Conservation (phyloP, 2,329 filamentous ascomycete species). For the Metarhizium guizhouense region DNA sequence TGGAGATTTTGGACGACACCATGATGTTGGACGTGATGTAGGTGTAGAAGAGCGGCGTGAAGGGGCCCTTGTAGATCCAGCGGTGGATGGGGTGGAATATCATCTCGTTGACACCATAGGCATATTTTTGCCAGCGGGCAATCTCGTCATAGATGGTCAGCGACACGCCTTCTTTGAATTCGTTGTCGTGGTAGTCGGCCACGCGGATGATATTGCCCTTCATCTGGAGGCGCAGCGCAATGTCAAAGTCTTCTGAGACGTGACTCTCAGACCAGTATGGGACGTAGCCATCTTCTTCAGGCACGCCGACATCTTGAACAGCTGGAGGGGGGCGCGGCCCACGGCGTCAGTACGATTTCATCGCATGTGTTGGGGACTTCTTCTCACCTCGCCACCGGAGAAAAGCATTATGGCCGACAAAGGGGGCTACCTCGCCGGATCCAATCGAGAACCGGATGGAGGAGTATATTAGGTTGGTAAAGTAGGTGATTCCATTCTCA, state of each 20-base stretch:
- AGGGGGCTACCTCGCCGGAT: slow-evolving; percentile 64
- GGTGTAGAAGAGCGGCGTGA: slow-evolving; percentile 53
- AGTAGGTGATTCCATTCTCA: slow-evolving; percentile 66
- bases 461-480: slow-evolving; percentile 70
- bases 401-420: slow-evolving; percentile 72
- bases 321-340: slow-evolving; percentile 9
- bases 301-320: slow-evolving; percentile 24
- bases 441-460: slow-evolving; percentile 63
- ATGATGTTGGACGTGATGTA: slow-evolving; percentile 55
- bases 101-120: slow-evolving; percentile 62
- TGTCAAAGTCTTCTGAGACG: slow-evolving; percentile 73
- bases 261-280: slow-evolving; percentile 69
- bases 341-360: background rate
- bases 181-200: slow-evolving; percentile 58
- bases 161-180: slow-evolving; percentile 66
- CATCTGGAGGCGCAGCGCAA: slow-evolving; percentile 62
- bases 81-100: slow-evolving; percentile 57
- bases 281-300: slow-evolving; percentile 37
- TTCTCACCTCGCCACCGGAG: slow-evolving; percentile 49
- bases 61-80: slow-evolving; percentile 54
- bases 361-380: background rate
- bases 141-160: slow-evolving; percentile 66
- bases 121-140: slow-evolving; percentile 65
- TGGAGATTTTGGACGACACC: slow-evolving; percentile 59
- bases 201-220: slow-evolving; percentile 59